Conservation (phyloP, 495 filamentous ascomycete genomes). For the Penicillium flavigenum region DNA sequence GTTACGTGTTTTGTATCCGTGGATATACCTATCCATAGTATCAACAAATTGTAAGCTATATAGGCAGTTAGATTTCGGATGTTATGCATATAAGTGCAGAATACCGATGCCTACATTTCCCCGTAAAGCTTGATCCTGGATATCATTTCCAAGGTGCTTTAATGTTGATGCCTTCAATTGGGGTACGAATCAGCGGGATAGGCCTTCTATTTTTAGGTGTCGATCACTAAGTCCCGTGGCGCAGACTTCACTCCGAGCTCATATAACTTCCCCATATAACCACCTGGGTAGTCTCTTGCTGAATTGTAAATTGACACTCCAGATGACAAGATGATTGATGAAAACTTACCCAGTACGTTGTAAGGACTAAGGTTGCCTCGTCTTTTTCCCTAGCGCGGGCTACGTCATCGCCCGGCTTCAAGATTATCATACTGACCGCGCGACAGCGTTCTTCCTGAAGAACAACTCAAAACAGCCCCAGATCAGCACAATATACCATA, state of each 20-base stretch:
- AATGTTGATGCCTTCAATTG: constrained; percentile 15
- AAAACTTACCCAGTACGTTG: constrained; percentile 75
- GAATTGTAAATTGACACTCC: background rate
- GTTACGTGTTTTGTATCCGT: no score
- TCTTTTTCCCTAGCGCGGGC: background rate
- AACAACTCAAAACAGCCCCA: constrained; percentile 49
- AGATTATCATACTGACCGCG: constrained; percentile 32
- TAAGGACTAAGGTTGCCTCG: constrained; percentile 23
- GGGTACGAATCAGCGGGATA: background rate
- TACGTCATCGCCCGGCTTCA: constrained; percentile 36
- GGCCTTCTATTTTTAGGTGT: constrained; percentile 25
- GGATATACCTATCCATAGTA: no score
- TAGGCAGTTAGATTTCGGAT: background rate
- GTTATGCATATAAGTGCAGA: background rate
- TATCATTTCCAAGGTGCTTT: background rate
- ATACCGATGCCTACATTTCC: constrained; percentile 8
- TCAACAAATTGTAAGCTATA: no score
- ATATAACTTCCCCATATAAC: constrained; percentile 4
- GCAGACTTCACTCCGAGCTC: constrained; percentile 14
- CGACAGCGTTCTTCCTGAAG: constrained; percentile 63
- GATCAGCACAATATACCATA: constrained; percentile 64
- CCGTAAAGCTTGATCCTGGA: no score
- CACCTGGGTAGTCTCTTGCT: background rate
- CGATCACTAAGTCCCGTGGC: constrained; percentile 25
- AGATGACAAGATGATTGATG: constrained; percentile 74